Percentiles rank a stretch among this genome's conserved stretches.
Conservation (phyloP, 805 yeast species). For the Ogataea siamensis region DNA sequence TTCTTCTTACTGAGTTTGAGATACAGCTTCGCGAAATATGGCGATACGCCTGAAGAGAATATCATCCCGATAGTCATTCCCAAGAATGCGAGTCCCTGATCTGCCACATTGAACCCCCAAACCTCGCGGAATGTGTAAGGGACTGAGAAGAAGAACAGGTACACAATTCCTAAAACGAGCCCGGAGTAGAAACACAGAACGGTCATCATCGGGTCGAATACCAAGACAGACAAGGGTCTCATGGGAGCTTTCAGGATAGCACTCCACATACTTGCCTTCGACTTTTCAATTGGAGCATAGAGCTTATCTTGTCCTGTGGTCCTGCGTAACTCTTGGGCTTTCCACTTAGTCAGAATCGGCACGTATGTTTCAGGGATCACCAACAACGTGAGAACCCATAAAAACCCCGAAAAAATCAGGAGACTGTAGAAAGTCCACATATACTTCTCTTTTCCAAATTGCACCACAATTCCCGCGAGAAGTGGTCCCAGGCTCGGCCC, state of each 20-base stretch:
- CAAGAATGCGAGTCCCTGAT: conserved; percentile 63
- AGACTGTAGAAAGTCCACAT: conserved; percentile 71
- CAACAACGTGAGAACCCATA: conserved; percentile 25
- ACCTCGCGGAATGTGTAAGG: conserved; percentile 57
- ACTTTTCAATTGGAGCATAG: conserved; percentile 42
- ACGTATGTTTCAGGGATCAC: conserved; percentile 45
- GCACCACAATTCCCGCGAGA: conserved; percentile 57
- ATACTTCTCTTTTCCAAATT: conserved; percentile 49
- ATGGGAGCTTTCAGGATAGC: conserved; percentile 46
- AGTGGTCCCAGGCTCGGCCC: conserved; percentile 75
- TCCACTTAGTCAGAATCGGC: conserved; percentile 47
- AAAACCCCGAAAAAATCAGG: conserved; percentile 49
- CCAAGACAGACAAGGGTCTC: conserved; percentile 50
- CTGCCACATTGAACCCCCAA: conserved; percentile 50
- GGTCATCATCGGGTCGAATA: conserved; percentile 54
- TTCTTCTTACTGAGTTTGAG: conserved; percentile 32
- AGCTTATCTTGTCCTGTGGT: conserved; percentile 37
- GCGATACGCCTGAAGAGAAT: conserved; percentile 40
- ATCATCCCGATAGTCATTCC: conserved; percentile 54
- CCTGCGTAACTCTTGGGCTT: conserved; percentile 50
- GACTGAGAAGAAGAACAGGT: conserved; percentile 63
- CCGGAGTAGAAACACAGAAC: conserved; percentile 57
- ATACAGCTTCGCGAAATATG: conserved; percentile 35
- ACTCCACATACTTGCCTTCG: conserved; percentile 35
- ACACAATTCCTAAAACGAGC: conserved; percentile 55